A percentile compares a stretch with the other conserved stretches of the same genome.
phyloP scores from a whole-genome alignment of 257 asterid genomes.

The Jasminum sambac region DNA sequence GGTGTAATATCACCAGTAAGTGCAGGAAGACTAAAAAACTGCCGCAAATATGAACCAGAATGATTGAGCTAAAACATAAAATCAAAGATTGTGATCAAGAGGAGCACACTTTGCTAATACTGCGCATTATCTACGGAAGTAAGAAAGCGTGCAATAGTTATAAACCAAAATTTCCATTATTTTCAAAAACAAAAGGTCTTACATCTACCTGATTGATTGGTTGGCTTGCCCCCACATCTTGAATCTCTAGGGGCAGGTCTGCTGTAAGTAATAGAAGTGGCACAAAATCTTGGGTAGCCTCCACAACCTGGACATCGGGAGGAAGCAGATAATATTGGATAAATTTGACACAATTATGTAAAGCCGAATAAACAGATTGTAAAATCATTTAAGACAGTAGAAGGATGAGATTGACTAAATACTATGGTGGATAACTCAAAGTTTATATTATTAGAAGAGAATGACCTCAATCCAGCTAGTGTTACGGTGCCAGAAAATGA shows the following conservation, averaged over 20 bases:
- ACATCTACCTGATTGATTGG: conserved; percentile 82
- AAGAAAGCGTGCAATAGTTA: background rate
- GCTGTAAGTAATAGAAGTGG: conserved; percentile 90
- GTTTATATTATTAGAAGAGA: background rate
- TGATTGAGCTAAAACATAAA: conserved; percentile 61
- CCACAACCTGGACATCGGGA: conserved; percentile 70
- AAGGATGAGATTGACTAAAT: background rate
- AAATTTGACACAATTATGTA: background rate
- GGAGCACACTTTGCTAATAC: background rate
- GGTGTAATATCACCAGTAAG: conserved; percentile 81
- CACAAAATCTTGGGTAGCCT: conserved; percentile 92
- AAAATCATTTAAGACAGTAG: background rate
- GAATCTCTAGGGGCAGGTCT: conserved; percentile 95
- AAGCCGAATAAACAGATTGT: background rate
- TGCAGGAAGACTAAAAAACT: conserved; percentile 71
- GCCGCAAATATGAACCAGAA: conserved; percentile 76
- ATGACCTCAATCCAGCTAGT: background rate
- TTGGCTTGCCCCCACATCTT: conserved; percentile 96
- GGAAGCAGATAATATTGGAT: conserved; percentile 9
- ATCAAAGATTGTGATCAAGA: conserved; percentile 10
- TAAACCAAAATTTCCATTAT: background rate
- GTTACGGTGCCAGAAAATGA: background rate
- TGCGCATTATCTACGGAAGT: background rate
- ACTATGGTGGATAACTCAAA: background rate
- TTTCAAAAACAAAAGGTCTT: background rate